phyloP scores from a whole-genome alignment of 1,284 basidiomycete genomes.

The Trichosporon faecale region DNA sequence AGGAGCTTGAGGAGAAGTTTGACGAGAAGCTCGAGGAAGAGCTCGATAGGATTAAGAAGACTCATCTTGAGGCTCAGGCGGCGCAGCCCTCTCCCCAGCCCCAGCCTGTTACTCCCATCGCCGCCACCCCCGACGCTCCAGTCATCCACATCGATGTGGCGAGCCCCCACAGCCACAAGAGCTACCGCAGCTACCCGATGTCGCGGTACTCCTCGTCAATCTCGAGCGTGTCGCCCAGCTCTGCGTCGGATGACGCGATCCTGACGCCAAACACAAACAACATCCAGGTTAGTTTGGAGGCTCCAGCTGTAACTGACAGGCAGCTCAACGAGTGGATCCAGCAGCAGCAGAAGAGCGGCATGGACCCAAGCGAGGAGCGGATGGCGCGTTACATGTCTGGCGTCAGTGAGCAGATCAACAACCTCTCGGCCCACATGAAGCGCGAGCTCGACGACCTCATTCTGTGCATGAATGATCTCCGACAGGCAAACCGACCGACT shows the following conservation, averaged over 20 bases:
- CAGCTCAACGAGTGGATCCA: constrained; percentile 40
- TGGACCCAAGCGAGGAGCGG: constrained; percentile 1
- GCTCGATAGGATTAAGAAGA: not conserved
- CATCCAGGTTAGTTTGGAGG: not conserved
- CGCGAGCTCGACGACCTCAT: constrained; percentile 43
- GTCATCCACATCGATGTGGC: not conserved
- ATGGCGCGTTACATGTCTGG: constrained; percentile 50
- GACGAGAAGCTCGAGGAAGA: not conserved
- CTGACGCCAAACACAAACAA: not conserved
- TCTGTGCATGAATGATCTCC: constrained; percentile 40
- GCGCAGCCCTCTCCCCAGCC: not conserved
- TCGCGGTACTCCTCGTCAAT: not conserved
- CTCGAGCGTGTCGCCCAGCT: not conserved
- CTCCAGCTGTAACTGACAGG: not conserved
- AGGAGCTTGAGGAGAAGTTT: not conserved
- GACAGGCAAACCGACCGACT: constrained; percentile 42
- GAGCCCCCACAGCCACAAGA: not conserved
- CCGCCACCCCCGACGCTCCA: not conserved
- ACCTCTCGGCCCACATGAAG: constrained; percentile 33
- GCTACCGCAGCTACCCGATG: constrained; percentile 3
- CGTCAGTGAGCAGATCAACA: constrained; percentile 47
- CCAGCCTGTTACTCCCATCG: not conserved
- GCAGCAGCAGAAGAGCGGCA: constrained; percentile 18
- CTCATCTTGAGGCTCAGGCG: not conserved
- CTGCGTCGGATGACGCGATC: not conserved